These are phyloP conservation scores for Cornus kousa DNA, from an alignment of 148 eudicot genomes.

Conservation along the genomic window DNA sequence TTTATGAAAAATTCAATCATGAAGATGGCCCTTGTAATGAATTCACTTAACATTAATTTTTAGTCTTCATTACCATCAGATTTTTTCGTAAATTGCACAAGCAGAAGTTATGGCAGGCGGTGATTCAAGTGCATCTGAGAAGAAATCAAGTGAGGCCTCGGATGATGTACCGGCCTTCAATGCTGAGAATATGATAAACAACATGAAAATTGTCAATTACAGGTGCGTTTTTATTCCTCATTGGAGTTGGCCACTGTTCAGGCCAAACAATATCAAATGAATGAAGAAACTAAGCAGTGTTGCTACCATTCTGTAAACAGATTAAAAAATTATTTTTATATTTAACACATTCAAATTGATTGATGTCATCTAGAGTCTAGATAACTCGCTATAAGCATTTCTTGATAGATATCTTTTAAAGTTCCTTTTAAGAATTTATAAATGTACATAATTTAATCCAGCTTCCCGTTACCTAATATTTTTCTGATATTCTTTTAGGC, in stretches of 20 bases:
- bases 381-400: neutral
- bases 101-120: conserved; percentile 58
- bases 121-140: conserved; percentile 47
- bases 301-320: neutral
- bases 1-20: neutral
- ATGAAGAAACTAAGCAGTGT: neutral
- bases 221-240: conserved; percentile 39
- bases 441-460: too few species aligned
- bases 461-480: too few species aligned
- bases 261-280: neutral
- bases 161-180: conserved; percentile 63
- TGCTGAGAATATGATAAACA: conserved; percentile 78
- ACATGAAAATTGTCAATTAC: conserved; percentile 68
- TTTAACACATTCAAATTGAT: neutral
- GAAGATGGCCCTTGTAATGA: neutral
- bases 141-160: conserved; percentile 48
- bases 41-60: neutral
- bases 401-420: neutral
- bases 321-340: neutral
- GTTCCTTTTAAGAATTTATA: neutral
- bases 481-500: too few species aligned
- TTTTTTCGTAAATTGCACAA: conserved; percentile 4
- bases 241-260: conserved; percentile 4
- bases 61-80: neutral
- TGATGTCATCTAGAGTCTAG: neutral